These are phyloP conservation scores for Neoboletus brunneissimus DNA, from an alignment of 768 basidiomycete species.

Conservation along the genomic window DNA sequence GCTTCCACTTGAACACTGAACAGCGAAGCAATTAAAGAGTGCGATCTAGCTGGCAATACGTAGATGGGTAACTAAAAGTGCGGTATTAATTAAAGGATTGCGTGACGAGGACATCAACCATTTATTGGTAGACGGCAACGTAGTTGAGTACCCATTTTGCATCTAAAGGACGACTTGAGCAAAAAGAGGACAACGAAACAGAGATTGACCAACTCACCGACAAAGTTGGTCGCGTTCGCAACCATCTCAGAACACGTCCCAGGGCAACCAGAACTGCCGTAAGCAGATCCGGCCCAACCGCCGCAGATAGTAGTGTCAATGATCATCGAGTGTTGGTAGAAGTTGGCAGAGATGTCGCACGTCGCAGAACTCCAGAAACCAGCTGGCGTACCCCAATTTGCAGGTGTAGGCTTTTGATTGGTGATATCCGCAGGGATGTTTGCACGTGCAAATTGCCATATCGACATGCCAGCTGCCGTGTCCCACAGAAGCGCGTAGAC, in stretches of 20 bases:
- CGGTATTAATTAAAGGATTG: not conserved
- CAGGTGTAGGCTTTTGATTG: conserved; percentile 43
- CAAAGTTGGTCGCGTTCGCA: conserved; percentile 55
- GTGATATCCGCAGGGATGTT: conserved; percentile 53
- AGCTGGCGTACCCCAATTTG: conserved; percentile 49
- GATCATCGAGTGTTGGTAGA: conserved; percentile 51
- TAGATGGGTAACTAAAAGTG: not conserved
- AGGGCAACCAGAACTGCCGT: conserved; percentile 33
- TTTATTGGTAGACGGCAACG: conserved; percentile 48
- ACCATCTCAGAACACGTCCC: conserved; percentile 49
- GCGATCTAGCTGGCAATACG: not conserved
- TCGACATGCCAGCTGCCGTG: conserved; percentile 41
- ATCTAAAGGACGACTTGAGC: conserved; percentile 33
- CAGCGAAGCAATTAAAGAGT: not conserved
- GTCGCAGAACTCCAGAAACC: conserved; percentile 48
- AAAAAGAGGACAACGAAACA: not conserved
- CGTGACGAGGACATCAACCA: not conserved
- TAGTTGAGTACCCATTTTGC: conserved; percentile 59
- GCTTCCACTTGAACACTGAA: not conserved
- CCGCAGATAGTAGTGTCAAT: conserved; percentile 38
- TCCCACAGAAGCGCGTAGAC: conserved; percentile 60
- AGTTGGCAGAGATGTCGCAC: conserved; percentile 50
- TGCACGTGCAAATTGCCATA: conserved; percentile 55
- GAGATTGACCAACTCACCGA: conserved; percentile 28
- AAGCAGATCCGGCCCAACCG: conserved; percentile 27